A percentile compares a stretch with the other conserved stretches of the same genome.
phyloP scores from a whole-genome alignment of 2,329 filamentous ascomycete genomes.

The Diaporthe ampelina region DNA sequence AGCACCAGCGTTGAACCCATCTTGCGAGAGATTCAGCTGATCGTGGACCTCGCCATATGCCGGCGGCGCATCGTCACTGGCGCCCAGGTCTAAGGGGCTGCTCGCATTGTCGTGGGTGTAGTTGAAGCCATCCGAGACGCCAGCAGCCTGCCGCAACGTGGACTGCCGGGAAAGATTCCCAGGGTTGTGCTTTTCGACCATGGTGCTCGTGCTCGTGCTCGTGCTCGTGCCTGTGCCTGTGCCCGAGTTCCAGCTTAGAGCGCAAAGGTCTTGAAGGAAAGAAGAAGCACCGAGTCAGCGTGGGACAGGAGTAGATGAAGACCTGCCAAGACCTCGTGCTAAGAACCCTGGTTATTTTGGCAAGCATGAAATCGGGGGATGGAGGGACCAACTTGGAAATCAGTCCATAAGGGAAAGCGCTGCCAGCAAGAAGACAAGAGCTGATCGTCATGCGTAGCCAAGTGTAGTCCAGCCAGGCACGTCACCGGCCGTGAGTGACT shows the following conservation, averaged over 20 bases:
- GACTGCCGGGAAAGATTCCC: constrained; percentile 6
- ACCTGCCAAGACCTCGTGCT: constrained; percentile 11
- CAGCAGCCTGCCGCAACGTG: constrained; percentile 10
- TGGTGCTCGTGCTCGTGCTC: constrained; percentile 20
- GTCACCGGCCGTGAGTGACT: constrained; percentile 22
- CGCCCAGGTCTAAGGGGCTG: constrained; percentile 55
- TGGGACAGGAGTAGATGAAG: not conserved
- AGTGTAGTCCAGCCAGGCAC: constrained; percentile 17
- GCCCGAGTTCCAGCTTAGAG: not conserved
- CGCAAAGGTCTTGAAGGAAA: not conserved
- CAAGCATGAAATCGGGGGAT: not conserved
- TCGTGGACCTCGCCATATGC: constrained; percentile 71
- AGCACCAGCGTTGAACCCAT: constrained; percentile 74
- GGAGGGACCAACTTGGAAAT: constrained; percentile 6
- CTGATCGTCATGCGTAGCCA: constrained; percentile 13
- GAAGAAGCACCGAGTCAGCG: constrained; percentile 8
- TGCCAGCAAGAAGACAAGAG: not conserved
- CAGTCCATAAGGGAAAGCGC: constrained; percentile 16
- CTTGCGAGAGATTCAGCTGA: constrained; percentile 71
- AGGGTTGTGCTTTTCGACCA: constrained; percentile 30
- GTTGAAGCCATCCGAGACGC: constrained; percentile 55
- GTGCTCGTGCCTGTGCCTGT: not conserved
- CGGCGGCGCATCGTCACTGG: constrained; percentile 62
- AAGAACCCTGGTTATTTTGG: constrained; percentile 6
- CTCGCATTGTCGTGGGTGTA: constrained; percentile 41